Evolutionary conservation across 306 rosid species (phyloP), one percentile per base, ranked within the genome.

Genomic region (Casuarina cunninghamiana): DNA sequence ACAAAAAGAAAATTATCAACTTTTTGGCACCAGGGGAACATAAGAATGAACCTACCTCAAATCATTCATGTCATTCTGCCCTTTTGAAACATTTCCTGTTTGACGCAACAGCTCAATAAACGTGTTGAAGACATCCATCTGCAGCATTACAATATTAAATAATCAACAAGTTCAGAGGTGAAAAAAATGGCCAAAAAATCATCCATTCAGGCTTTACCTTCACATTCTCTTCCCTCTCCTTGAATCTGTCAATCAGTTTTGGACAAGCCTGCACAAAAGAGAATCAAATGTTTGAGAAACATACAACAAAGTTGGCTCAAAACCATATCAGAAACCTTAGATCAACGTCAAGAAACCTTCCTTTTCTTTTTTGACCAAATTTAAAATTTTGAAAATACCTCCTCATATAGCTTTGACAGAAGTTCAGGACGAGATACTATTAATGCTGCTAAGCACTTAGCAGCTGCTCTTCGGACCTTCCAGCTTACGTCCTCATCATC

Each of bases 401-500:
- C 97, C 75, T 90, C 98, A 78, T 93, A 96, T 43, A 96, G 89
- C 86, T 84, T 91, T 19, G 98, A 81, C 71, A 96, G 97, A 91
- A 93, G 87, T 89, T 96, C 93, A 72, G 99, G 99, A 74, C 98
- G 97, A 75, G 99, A 96, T 65, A 96, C 97, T 49, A 93, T 91
- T 83, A 96, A 80, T 66, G 98, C 99, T 4, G 99, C 95, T 80
- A 96, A 88, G 92, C 99, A 96, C 89, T 96, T 93, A 63, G 99
- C 98, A 44, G 99, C 97, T 69, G 99, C 98, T 79, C 99, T 88
- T 84, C 99, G 90, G 73, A 96, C 98, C 84, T 96, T 96, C 99
- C 99, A 96, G 89, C 98, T 96, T 75, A 89, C 93, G 85, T 96
- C 99, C 82, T 96, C 99, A 86, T 96, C 99, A 84, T 96, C 99